These are phyloP conservation scores for Citrus mangshanensis DNA, from an alignment of 345 rosid species.

Conservation along the genomic window DNA sequence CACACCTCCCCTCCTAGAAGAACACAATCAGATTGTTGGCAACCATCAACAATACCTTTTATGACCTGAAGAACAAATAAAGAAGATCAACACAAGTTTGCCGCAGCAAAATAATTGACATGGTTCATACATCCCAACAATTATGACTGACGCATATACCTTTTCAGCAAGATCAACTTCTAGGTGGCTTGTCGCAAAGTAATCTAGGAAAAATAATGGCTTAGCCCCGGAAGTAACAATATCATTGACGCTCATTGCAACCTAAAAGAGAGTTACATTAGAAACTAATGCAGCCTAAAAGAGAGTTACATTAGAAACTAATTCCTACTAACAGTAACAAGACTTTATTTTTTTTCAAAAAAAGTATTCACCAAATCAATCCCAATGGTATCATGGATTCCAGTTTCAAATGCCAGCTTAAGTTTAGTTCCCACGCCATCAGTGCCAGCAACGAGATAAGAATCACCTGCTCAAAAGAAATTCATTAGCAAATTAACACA, in stretches of 20 bases:
- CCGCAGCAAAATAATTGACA: neutral
- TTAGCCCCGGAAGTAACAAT: slow-evolving; percentile 95
- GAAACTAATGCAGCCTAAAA: slow-evolving; percentile 58
- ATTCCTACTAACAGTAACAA: neutral
- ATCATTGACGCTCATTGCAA: slow-evolving; percentile 98
- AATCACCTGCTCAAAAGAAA: slow-evolving; percentile 56
- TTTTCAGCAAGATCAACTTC: slow-evolving; percentile 97
- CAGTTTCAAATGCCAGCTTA: slow-evolving; percentile 90
- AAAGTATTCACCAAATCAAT: slow-evolving; percentile 61
- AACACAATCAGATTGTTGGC: slow-evolving; percentile 72
- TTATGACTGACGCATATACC: slow-evolving; percentile 31
- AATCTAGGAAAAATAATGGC: slow-evolving; percentile 91
- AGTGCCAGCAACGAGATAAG: slow-evolving; percentile 88
- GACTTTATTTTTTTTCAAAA: too few relatives aligned
- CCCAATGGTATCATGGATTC: slow-evolving; percentile 88
- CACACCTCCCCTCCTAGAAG: slow-evolving; percentile 95
- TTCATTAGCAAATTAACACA: slow-evolving; percentile 2
- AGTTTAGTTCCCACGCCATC: slow-evolving; percentile 99
- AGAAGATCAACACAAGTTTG: neutral
- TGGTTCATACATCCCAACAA: neutral
- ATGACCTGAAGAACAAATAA: slow-evolving; percentile 51
- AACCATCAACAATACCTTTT: slow-evolving; percentile 92
- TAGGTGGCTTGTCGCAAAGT: slow-evolving; percentile 88
- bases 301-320: slow-evolving; percentile 9
- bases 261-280: slow-evolving; percentile 36